Evolutionary conservation across 2,329 filamentous ascomycete genomes (phyloP).

Genomic region (Fusarium tuaranense): DNA sequence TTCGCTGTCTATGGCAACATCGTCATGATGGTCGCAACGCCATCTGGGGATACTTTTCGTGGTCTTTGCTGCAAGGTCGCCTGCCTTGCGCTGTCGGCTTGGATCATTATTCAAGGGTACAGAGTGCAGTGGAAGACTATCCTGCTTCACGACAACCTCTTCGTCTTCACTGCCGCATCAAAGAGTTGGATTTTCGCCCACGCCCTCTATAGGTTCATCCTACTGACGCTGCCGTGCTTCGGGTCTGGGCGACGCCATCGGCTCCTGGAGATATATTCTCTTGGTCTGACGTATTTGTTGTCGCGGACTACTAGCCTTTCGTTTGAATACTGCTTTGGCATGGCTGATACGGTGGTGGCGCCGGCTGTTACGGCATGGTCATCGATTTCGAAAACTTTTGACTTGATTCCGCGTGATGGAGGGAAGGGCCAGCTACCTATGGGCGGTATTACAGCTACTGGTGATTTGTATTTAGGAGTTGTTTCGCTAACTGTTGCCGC

Average conservation of each 20-base stretch:
- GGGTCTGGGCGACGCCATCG: constrained; percentile 6
- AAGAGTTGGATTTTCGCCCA: not conserved
- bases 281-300: constrained; percentile 4
- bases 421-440: not conserved
- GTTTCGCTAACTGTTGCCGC: not conserved
- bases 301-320: not conserved
- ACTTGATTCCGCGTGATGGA: constrained; percentile 4
- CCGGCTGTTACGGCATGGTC: constrained; percentile 6
- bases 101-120: constrained; percentile 6
- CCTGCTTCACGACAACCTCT: constrained; percentile 3
- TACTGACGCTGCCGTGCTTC: constrained; percentile 3
- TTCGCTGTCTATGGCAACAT: constrained; percentile 3
- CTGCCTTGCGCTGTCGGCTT: constrained; percentile 2
- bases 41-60: constrained; percentile 5
- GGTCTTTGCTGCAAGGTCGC: constrained; percentile 8
- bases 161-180: constrained; percentile 6
- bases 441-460: not conserved
- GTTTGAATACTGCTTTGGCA: constrained; percentile 6
- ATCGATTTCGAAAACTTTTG: constrained; percentile 4
- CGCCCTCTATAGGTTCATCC: constrained; percentile 4
- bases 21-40: constrained; percentile 7
- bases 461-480: constrained; percentile 6
- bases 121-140: constrained; percentile 6
- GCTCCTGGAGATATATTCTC: constrained; percentile 7
- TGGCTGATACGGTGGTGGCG: constrained; percentile 7